Evolutionary conservation across 129 eudicot genomes (phyloP), one percentile per base, ranked within the genome.

Genomic region (Escallonia rubra): DNA sequence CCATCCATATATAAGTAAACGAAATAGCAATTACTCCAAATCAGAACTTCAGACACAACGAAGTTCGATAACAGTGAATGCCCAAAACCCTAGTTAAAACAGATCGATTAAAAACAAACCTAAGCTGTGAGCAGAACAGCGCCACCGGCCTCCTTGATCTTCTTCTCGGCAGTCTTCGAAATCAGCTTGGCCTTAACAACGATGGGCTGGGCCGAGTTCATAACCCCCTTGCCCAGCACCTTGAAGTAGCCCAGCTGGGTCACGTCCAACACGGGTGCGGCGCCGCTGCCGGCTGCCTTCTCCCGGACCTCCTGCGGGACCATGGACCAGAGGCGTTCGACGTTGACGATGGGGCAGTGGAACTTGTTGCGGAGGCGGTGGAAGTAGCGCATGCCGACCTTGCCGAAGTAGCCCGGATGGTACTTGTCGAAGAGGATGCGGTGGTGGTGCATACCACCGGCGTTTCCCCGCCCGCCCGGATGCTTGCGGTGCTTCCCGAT

Each of bases 361-460:
- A 89, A 89, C 69, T 89, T 85, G 87, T 89, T 89, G 4, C 90
- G 77, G 39, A 85, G 90, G 76, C 23, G 75, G 78, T 89, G 93
- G 68, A 89, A 85, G 85, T 89, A 89, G 43, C 96, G 59, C 96
- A 83, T 89, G 71, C 96, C 96, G 47, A 89, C 96, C 56, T 89
- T 89, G 3, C 96, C 96, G 67, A 89, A 89, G 78, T 85, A 89
- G 3, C 96, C 96, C 6, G 96, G 96, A 75, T 85, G 89, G 68
- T 89, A 89, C 81, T 89, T 89, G 85, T 89, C 96, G 89, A 89
- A 89, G 39, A 89, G 83, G 83, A 89, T 89, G 5, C 96, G 85
- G 82, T 85, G 96, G 82, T 89, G 96, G 78, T 89, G 96, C 92
- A 89, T 79, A 0, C 96, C 91, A 61, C 91, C 89, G 61, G 96